Evolutionary conservation across 148 eudicot genomes (phyloP).

Genomic region (Persicaria tinctoria): DNA sequence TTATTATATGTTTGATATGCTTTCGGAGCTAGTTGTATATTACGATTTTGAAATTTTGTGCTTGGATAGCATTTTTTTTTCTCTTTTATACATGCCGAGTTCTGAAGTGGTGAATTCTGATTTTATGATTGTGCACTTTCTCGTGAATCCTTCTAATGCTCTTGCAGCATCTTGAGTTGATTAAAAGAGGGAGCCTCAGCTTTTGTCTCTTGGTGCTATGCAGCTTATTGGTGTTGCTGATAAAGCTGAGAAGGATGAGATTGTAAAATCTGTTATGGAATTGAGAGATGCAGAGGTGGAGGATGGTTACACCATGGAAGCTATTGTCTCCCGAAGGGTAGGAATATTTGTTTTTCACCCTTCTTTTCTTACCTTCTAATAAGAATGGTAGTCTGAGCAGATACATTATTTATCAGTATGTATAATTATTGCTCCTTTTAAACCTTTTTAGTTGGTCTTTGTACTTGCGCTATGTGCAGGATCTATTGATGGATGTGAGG

Average conservation of each 20-base stretch:
- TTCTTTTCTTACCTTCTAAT: neutral
- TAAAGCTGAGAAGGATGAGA: constrained; percentile 92
- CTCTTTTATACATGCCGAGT: neutral
- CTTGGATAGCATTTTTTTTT: neutral
- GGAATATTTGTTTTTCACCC: neutral
- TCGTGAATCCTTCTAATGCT: neutral
- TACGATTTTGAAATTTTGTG: neutral
- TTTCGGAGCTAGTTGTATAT: no score
- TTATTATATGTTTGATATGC: neutral
- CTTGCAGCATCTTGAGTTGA: neutral
- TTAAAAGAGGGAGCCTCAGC: neutral
- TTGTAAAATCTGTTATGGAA: constrained; percentile 84
- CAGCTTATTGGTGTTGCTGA: constrained; percentile 84
- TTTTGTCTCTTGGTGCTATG: constrained; percentile 19
- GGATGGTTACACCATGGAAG: constrained; percentile 83
- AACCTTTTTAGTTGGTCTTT: constrained; percentile 5
- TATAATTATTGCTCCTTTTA: neutral
- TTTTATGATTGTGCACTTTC: neutral
- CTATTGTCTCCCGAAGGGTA: constrained; percentile 79
- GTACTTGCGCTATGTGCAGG: constrained; percentile 36
- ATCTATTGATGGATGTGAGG: constrained; percentile 85
- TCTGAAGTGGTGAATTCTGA: neutral
- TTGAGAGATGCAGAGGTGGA: constrained; percentile 82
- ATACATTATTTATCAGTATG: neutral
- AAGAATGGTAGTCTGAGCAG: neutral